Evolutionary conservation across 2,329 filamentous ascomycete genomes (phyloP), one percentile per base, ranked within the genome.

Genomic region (Diplodia intermedia): DNA sequence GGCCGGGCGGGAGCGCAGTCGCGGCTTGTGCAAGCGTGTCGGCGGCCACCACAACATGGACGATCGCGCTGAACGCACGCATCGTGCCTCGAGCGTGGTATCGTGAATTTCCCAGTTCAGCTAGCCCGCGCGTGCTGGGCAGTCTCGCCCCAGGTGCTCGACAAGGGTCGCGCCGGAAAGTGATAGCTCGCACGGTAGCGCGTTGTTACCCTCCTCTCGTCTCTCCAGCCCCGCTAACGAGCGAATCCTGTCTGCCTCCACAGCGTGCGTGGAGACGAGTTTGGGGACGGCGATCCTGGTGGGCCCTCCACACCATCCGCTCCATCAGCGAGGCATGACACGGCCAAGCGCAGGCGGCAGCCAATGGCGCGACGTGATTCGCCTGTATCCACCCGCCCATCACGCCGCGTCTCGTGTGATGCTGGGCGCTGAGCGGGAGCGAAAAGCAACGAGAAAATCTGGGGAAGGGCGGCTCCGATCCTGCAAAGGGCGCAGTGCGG

Each of bases 21-120:
- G 40, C 40, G 40, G 40, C 40, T n/a, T n/a, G 40, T 47, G 12
- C 6, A 47, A 47, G 15, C 40, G 40, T 47, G 26, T 47, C n/a
- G 36, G 36, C n/a, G 18, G 40, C 18, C 40, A 47, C 40, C n/a
- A 47, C 18, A 47, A 47, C 55, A 43, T 40, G 33, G 23, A 18
- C 63, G 52, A 66, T 56, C 47, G 29, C 31, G 33, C n/a, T 36
- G 33, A 11, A 12, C 29, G 23, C 63, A 56, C 57, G 43, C 31
- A 54, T 31, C n/a, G 36, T 20, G 4, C 63, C 52, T n/a, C 20
- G 54, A 29, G 15, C 18, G 53, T 55, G 55, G 56, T 56, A 68
- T 68, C 66, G 66, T 68, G 56, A n/a, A 68, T 52, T 68, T 47
- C 66, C 57, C n/a, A 31, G 62, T 50, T 23, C 26, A 40, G 66